Evolutionary conservation across 2,329 filamentous ascomycete genomes (phyloP).

Genomic region (Scedosporium aurantiacum): DNA sequence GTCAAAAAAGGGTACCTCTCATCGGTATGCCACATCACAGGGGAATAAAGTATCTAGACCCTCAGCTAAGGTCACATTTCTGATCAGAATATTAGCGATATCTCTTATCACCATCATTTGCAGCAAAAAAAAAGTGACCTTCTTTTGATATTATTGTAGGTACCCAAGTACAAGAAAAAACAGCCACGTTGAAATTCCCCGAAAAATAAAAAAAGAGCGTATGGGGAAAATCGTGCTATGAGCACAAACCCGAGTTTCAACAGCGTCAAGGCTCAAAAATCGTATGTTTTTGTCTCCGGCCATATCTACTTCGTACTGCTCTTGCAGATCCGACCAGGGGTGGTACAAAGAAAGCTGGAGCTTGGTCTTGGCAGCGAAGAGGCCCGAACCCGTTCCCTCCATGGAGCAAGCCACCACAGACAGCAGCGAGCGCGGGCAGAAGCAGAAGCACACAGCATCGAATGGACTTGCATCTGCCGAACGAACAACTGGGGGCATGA

Average conservation of each 20-base stretch:
- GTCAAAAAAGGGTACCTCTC: no score
- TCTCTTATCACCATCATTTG: no score
- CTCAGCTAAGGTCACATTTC: no score
- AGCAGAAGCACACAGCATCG: background rate
- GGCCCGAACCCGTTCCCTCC: background rate
- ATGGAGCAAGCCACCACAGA: background rate
- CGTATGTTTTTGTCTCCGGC: conserved; percentile 2
- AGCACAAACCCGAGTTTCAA: conserved; percentile 3
- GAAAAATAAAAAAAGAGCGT: no score
- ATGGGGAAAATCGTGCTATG: background rate
- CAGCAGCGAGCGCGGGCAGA: background rate
- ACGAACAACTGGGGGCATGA: background rate
- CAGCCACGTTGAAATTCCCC: no score
- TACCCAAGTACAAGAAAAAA: no score
- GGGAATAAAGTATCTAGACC: no score
- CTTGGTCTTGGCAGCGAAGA: background rate
- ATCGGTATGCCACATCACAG: no score
- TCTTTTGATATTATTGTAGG: no score
- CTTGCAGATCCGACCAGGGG: background rate
- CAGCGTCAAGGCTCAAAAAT: conserved; percentile 1
- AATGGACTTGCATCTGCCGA: background rate
- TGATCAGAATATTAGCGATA: no score
- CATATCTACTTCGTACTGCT: background rate
- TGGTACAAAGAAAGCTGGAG: background rate
- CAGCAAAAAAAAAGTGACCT: no score